phyloP scores from a whole-genome alignment of 331 rosid species.

The Acacia pycnantha region DNA sequence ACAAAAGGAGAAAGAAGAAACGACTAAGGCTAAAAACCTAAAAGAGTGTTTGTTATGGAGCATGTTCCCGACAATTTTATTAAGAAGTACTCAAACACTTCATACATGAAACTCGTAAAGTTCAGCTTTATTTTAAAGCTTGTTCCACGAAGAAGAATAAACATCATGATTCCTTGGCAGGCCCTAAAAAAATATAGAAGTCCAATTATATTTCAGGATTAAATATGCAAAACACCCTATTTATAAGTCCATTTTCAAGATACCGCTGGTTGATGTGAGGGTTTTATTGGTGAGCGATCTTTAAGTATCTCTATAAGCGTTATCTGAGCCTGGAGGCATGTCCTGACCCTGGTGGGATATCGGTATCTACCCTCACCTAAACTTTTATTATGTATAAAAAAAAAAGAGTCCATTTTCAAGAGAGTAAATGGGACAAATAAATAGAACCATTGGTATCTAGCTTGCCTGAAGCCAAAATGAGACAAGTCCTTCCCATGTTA shows the following conservation, averaged over 20 bases:
- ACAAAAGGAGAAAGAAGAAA: neutral
- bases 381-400: too few relatives aligned
- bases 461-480: neutral
- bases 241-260: too few relatives aligned
- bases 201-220: neutral
- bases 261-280: too few relatives aligned
- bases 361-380: too few relatives aligned
- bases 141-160: slow-evolving; percentile 13
- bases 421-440: too few relatives aligned
- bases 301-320: too few relatives aligned
- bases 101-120: neutral
- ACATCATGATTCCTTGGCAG: slow-evolving; percentile 5
- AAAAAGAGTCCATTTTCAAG: too few relatives aligned
- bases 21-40: neutral
- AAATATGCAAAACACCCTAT: neutral
- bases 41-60: neutral
- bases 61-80: neutral
- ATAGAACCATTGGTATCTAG: neutral
- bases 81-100: neutral
- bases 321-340: too few relatives aligned
- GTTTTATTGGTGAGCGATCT: too few relatives aligned
- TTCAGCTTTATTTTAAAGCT: neutral
- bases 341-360: too few relatives aligned
- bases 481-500: neutral
- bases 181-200: neutral